These are phyloP conservation scores for Fusarium sp. DNA, from an alignment of 2,329 filamentous ascomycete genomes.

Conservation along the genomic window DNA sequence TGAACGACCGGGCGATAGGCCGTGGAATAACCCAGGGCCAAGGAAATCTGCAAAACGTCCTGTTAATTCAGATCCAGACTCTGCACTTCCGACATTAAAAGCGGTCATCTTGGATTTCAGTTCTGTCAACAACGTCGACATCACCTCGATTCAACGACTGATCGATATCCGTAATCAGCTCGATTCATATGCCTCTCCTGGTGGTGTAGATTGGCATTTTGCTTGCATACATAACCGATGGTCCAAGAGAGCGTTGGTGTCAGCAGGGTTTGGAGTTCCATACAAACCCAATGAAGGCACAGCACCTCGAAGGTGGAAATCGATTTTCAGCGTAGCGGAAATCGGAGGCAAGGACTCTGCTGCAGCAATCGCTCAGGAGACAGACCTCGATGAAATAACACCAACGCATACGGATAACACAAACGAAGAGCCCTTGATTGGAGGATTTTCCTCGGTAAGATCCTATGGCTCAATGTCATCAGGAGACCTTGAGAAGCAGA, in stretches of 20 bases:
- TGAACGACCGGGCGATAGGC: conserved; percentile 74
- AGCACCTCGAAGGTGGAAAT: conserved; percentile 78
- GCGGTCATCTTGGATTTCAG: conserved; percentile 95
- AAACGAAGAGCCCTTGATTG: conserved; percentile 50
- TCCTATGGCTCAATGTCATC: conserved; percentile 30
- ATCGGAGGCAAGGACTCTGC: conserved; percentile 77
- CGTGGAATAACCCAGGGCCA: conserved; percentile 94
- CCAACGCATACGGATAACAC: conserved; percentile 43
- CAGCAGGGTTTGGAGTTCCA: conserved; percentile 89
- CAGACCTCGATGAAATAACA: conserved; percentile 54
- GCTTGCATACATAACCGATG: conserved; percentile 89
- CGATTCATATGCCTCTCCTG: conserved; percentile 81
- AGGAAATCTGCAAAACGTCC: conserved; percentile 53
- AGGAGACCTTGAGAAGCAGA: conserved; percentile 46
- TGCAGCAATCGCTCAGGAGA: conserved; percentile 71
- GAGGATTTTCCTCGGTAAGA: not conserved
- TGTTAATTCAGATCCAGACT: conserved; percentile 41
- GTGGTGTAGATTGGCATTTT: conserved; percentile 92
- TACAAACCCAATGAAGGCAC: conserved; percentile 54
- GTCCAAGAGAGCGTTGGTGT: conserved; percentile 89
- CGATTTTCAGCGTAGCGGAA: conserved; percentile 94
- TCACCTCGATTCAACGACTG: conserved; percentile 89
- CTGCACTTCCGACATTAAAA: conserved; percentile 74
- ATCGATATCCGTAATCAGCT: conserved; percentile 96
- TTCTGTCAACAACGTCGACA: conserved; percentile 91